These are phyloP conservation scores for Solanum stenotomum DNA, from an alignment of 257 asterid species.

Conservation along the genomic window DNA sequence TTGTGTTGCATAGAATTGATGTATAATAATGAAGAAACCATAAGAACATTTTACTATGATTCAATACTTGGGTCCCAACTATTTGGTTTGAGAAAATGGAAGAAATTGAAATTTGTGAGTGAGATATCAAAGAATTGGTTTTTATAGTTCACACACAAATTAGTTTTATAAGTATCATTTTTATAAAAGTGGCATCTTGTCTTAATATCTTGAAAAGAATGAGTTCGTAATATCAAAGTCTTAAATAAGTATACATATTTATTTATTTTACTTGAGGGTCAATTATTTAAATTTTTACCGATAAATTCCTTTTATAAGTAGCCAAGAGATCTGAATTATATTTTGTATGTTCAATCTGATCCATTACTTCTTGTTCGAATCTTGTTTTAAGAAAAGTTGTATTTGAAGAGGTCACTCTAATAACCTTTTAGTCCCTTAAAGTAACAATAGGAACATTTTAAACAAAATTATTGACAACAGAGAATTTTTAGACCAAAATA, in stretches of 20 bases:
- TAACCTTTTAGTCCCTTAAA: no score
- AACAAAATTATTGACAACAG: neutral
- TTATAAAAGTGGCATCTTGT: no score
- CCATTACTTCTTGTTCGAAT: neutral
- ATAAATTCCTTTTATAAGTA: no score
- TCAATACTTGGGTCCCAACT: neutral
- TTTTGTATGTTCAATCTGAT: neutral
- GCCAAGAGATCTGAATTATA: neutral
- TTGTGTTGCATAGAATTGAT: constrained; percentile 14
- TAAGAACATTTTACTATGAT: neutral
- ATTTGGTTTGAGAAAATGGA: neutral
- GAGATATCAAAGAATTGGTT: neutral
- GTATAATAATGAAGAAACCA: constrained; percentile 22
- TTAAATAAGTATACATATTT: no score
- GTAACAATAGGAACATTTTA: no score
- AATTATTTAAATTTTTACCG: no score
- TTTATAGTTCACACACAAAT: no score
- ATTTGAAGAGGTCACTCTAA: no score
- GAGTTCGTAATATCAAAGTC: no score
- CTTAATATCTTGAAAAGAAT: no score
- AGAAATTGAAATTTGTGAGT: neutral
- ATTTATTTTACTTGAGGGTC: neutral
- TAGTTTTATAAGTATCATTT: neutral
- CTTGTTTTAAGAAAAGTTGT: neutral
- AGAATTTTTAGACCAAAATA: neutral